Conservation (phyloP, 495 filamentous ascomycete species). For the Penicillium bovifimosum region DNA sequence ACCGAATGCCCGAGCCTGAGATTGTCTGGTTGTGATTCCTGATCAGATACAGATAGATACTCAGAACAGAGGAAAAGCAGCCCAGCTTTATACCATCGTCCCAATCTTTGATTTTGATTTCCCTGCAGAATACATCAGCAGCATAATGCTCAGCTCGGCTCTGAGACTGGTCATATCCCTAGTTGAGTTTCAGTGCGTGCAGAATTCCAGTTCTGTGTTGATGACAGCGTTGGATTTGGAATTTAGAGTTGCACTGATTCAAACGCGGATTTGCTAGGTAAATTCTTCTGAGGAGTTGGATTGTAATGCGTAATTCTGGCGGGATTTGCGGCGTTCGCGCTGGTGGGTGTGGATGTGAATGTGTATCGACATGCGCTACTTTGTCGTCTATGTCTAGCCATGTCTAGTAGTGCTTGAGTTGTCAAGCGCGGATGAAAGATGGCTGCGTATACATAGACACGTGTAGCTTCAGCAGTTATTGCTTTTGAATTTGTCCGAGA, state of each 20-base stretch:
- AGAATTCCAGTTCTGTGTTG: background rate
- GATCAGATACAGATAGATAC: background rate
- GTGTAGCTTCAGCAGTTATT: too few relatives aligned
- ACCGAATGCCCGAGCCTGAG: too few relatives aligned
- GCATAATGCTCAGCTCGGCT: background rate
- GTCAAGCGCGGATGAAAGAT: too few relatives aligned
- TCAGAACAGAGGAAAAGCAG: background rate
- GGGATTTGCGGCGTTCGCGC: too few relatives aligned
- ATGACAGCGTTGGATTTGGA: background rate
- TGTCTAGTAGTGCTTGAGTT: background rate
- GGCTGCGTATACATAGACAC: too few relatives aligned
- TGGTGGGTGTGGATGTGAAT: too few relatives aligned
- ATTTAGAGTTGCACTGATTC: background rate
- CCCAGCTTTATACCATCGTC: background rate
- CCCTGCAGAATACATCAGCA: background rate
- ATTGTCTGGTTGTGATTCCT: background rate
- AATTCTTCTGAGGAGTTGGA: background rate
- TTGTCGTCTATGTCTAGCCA: background rate
- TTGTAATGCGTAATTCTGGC: too few relatives aligned
- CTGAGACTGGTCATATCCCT: background rate
- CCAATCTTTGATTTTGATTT: background rate
- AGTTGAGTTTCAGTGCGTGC: background rate
- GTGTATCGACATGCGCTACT: too few relatives aligned
- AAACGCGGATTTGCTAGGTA: background rate
- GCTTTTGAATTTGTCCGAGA: background rate